Evolutionary conservation across 345 rosid genomes (phyloP).

Genomic region (Salix suchowensis): DNA sequence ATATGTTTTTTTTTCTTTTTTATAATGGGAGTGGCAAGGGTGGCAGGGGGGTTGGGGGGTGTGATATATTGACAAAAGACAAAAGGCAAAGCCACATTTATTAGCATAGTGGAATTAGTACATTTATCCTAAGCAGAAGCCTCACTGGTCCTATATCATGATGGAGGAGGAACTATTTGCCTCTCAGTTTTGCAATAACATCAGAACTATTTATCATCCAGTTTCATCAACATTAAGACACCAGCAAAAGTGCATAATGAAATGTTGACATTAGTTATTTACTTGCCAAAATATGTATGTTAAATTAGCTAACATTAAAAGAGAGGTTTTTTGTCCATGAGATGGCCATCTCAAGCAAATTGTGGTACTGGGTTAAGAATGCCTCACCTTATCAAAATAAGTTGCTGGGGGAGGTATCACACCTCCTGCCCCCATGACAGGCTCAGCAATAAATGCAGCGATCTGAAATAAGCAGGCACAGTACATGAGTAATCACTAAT

Average conservation of each 20-base stretch:
- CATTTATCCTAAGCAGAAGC: not conserved
- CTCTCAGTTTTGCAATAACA: not conserved
- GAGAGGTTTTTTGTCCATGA: not conserved
- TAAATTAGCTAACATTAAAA: not conserved
- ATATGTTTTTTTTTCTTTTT: not conserved
- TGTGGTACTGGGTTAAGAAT: not conserved
- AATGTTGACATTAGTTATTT: not conserved
- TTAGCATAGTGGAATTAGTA: not conserved
- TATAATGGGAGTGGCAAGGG: not conserved
- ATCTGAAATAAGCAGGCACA: slow-evolving; percentile 42
- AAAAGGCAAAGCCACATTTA: not conserved
- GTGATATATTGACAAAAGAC: too few relatives aligned
- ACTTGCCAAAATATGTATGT: not conserved
- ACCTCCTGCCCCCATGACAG: slow-evolving; percentile 98
- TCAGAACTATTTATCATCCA: not conserved
- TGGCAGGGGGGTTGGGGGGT: not conserved
- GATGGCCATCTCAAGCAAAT: not conserved
- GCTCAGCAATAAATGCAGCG: slow-evolving; percentile 95
- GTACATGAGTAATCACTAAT: slow-evolving; percentile 11
- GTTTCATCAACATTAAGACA: not conserved
- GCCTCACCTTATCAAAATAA: slow-evolving; percentile 82
- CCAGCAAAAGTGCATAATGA: not conserved
- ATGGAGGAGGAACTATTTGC: not conserved
- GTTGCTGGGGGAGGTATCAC: slow-evolving; percentile 95
- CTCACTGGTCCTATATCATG: not conserved